Percentiles rank a stretch among this genome's conserved stretches.
phyloP scores from a whole-genome alignment of 2,329 filamentous ascomycete genomes.

The Fusarium tanahbumbuense region DNA sequence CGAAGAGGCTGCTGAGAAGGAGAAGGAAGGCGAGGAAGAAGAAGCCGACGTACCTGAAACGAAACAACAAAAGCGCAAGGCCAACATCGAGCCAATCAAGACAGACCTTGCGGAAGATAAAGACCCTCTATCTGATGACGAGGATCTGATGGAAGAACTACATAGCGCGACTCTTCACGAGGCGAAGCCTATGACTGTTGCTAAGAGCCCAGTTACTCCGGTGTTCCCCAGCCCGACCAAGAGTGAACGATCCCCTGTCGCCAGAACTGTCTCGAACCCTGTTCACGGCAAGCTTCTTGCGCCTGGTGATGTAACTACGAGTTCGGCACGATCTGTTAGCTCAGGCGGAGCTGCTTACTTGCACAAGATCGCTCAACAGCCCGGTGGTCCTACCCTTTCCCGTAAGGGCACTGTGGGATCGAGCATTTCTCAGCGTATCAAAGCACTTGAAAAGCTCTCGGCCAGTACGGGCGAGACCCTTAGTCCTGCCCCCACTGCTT shows the following conservation, averaged over 20 bases:
- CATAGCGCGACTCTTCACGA: conserved; percentile 84
- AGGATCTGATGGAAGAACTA: conserved; percentile 86
- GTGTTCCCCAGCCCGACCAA: conserved; percentile 60
- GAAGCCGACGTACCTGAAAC: conserved; percentile 29
- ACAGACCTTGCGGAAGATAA: conserved; percentile 55
- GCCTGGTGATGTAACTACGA: conserved; percentile 60
- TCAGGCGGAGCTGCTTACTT: conserved; percentile 68
- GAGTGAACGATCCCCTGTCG: conserved; percentile 44
- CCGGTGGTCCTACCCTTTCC: conserved; percentile 61
- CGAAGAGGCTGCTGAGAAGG: conserved; percentile 12
- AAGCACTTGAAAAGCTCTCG: conserved; percentile 86
- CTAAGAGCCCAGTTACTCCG: conserved; percentile 84
- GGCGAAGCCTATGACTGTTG: conserved; percentile 81
- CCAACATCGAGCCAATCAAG: conserved; percentile 65
- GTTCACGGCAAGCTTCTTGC: conserved; percentile 58
- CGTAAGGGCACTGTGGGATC: conserved; percentile 84
- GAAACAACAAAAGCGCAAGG: conserved; percentile 47
- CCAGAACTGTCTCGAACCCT: conserved; percentile 62
- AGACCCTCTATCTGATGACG: conserved; percentile 73
- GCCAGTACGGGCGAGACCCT: conserved; percentile 49
- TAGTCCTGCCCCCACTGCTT: conserved; percentile 11
- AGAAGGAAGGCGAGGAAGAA: conserved; percentile 8
- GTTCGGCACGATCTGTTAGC: conserved; percentile 65
- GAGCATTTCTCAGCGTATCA: conserved; percentile 93
- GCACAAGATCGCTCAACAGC: conserved; percentile 66